Evolutionary conservation across 805 yeast genomes (phyloP).

Genomic region (Jamesozyma piceae): DNA sequence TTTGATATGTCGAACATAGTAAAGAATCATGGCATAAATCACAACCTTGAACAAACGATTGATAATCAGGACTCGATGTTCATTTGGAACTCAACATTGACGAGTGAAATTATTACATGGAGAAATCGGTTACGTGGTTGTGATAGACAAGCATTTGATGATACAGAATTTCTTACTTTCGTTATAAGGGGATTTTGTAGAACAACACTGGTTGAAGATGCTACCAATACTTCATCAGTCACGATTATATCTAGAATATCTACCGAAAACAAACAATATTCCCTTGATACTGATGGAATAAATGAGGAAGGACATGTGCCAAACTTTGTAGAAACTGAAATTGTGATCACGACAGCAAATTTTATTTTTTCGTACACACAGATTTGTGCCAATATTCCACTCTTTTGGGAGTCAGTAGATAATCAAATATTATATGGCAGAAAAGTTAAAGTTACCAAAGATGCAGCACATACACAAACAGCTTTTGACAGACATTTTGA

Average conservation of each 20-base stretch:
- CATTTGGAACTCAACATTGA: constrained; percentile 86
- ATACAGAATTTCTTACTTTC: constrained; percentile 64
- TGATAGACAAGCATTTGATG: constrained; percentile 53
- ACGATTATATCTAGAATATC: constrained; percentile 85
- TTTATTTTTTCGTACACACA: constrained; percentile 68
- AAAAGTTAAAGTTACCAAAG: constrained; percentile 69
- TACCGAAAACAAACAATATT: constrained; percentile 79
- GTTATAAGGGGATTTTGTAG: constrained; percentile 89
- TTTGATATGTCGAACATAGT: constrained; percentile 78
- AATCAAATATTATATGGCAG: constrained; percentile 61
- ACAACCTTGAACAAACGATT: constrained; percentile 31
- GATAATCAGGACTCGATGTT: constrained; percentile 60
- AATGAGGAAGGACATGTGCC: constrained; percentile 92
- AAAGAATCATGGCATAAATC: constrained; percentile 56
- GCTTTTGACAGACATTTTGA: constrained; percentile 79
- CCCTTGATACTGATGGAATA: constrained; percentile 78
- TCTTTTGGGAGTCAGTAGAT: constrained; percentile 87
- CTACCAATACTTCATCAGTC: constrained; percentile 31
- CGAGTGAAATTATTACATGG: constrained; percentile 66
- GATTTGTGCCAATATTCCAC: constrained; percentile 84
- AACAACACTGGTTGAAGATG: constrained; percentile 34
- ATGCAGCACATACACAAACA: constrained; percentile 76
- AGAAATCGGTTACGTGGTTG: constrained; percentile 54
- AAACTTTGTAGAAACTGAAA: constrained; percentile 83
- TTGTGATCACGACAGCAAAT: constrained; percentile 46